Evolutionary conservation across 1,284 basidiomycete genomes (phyloP), one percentile per base, ranked within the genome.

Genomic region (Ustilago crameri): DNA sequence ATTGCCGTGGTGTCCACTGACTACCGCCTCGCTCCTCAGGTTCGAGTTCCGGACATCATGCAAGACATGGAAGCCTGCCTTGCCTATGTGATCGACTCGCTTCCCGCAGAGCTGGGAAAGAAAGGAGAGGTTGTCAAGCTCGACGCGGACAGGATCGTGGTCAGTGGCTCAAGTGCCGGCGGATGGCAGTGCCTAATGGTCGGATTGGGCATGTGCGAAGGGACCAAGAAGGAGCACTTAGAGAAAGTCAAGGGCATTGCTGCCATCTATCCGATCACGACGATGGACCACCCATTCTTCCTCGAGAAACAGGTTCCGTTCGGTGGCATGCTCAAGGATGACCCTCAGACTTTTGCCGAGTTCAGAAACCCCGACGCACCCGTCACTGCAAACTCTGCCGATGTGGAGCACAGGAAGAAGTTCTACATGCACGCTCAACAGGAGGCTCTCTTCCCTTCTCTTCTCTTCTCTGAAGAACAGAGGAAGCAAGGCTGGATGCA

Each of bases 371-470:
- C 74, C n/a, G 22, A 57, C 20, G 52, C 70, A 1, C 52, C 58
- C 0, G 74, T 67, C 3, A 58, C 55, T 0, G 55, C 70, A 18
- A 68, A 75, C 48, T 45, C 70, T 10, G 56, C 48, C 3, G 44
- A 47, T 0, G 51, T 69, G 17, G 55, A 51, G 37, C 57, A 67
- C 35, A 50, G 74, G 35, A 60, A 43, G 27, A 56, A 57, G 30
- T 67, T 75, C 58, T 76, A 76, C 65, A 63, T 67, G 62, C 69
- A 70, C 32, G 70, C 74, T 3, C 74, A 76, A 40, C 65, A 70
- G 24, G 64, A 69, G 8, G 74, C 54, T 2, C 54, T 72, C 24
- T 74, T 76, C 49, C 74, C 68, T 12, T 60, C 54, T 14, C 60
- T 76, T 22, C 47, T 74, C 44, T 76, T 69, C 24, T 37, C 50